Conservation (phyloP, 345 rosid genomes). For the Populus nigra region DNA sequence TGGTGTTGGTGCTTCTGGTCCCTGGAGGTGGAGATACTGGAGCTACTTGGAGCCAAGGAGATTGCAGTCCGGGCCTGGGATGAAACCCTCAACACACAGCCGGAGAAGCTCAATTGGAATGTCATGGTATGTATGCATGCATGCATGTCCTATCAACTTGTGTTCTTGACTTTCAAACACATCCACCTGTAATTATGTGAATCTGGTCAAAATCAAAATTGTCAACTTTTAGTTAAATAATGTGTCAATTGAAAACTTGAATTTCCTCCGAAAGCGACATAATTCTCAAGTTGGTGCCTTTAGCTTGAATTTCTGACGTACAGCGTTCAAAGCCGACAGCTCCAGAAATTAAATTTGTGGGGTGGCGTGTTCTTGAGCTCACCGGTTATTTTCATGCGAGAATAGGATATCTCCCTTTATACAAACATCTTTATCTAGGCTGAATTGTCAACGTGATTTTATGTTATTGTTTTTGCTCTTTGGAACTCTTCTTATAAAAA, state of each 20-base stretch:
- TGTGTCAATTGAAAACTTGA: not conserved
- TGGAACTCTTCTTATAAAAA: no score
- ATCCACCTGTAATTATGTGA: not conserved
- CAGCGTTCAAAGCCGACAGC: not conserved
- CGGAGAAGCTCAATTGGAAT: constrained; percentile 93
- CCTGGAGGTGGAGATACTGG: constrained; percentile 75
- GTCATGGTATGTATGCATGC: constrained; percentile 55
- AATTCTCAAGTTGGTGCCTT: not conserved
- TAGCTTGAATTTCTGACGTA: not conserved
- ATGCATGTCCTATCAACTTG: no score
- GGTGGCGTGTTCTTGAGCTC: not conserved
- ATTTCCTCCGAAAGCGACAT: not conserved
- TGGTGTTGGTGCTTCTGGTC: constrained; percentile 99
- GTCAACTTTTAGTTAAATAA: not conserved
- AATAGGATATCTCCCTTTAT: not conserved
- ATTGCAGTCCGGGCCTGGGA: constrained; percentile 98
- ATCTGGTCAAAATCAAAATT: not conserved
- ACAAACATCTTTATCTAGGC: not conserved
- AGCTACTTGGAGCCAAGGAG: constrained; percentile 72
- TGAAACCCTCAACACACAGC: constrained; percentile 82
- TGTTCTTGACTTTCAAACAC: no score
- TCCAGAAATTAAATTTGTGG: constrained; percentile 2
- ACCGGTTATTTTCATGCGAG: not conserved
- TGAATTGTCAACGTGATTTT: not conserved
- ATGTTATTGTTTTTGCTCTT: no score